Base-by-base conservation (phyloP, 2,329 filamentous ascomycete genomes). In the Paecilomyces dactylethromorphus region DNA sequence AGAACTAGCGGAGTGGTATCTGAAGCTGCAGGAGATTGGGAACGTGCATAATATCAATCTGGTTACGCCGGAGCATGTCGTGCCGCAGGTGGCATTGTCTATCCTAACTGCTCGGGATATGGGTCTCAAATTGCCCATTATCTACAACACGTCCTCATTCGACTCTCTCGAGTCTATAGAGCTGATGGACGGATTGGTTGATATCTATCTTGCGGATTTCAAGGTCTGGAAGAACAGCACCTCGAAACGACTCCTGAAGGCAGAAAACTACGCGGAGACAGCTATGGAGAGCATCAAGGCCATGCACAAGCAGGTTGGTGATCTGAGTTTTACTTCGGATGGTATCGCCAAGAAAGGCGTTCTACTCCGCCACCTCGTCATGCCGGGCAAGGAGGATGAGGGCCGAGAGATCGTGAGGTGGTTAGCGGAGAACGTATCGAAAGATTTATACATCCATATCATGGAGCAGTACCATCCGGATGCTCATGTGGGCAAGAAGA, bases 161-260 rank as follows among this genome's bases (percentile, higher is more conserved):
- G 91, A 95, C 74, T 91, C 87, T 1, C 76, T 88, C 0, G 86
- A 85, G 2, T 91, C 87, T 0, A 77, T 95, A 1, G 75, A 85
- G 60, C 78, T 94, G 8, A 82, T 95, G 65, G 87, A 94, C 65
- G 90, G 90, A 0, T 77, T 95, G 29, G 85, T 94, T 0, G 90
- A 94, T 70, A 91, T 95, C 52, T 95, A 94, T 69, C 78, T 95
- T n/a, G 88, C 90, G 0, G 90, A 95, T 69, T 94, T 94, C 79
- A 94, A 95, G 72, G 85, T 92, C 10, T 94, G 89, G 90, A 83
- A 83, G 29, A 72, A 80, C 1, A 77, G 72, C 22, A 87, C 88
- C 0, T 88, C 88, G 21, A 87, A 83, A 65, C 80, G 90, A 11
- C 76, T 94, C 31, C 80, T 94, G 35, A 95, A 95, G 71, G 88